Evolutionary conservation across 805 yeast species (phyloP), one percentile per base, ranked within the genome.

Genomic region (Kockiozyma suomiensis): DNA sequence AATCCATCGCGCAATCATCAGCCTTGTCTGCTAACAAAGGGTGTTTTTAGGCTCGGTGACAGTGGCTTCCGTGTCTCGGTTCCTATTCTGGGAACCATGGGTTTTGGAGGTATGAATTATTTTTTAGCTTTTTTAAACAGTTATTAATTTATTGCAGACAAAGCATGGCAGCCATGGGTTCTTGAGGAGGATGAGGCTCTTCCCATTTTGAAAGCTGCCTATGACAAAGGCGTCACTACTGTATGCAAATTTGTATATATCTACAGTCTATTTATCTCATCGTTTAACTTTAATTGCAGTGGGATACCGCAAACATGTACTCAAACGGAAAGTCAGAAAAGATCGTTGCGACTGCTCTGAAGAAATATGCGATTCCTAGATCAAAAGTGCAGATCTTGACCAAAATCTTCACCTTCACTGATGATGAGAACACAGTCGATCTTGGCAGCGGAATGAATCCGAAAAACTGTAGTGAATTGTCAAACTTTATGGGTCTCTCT

Each of bases 301-400:
- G 59, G 58, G 81, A 78, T 52, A 78, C 81, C 4, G 80, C 81
- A 7, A 72, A 78, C 56, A 67, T 66, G 3, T 79, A 79, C 65
- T 76, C 81, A 30, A 71, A 76, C 61, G 82, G 82, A 2, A 53
- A 61, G 1, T 74, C 77, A 5, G 81, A 78, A 61, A 61, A 61
- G 23, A 55, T 82, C 2, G 47, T 84, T 19, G 51, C 41, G 3
- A 37, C 4, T 7, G 41, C 15, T 66, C 65, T n/a, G 6, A 37
- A 37, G 41, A 37, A 10, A 10, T 82, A 75, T 72, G 73, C 79
- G 45, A 84, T 84, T 65, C 76, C 76, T 3, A 74, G 87, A 62
- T 81, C 80, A 47, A 76, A 75, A 40, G 78, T 84, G 54, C 85
- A 83, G 19, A 83, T 84, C 57, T 56, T 84, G 64, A 72, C 84